These are phyloP conservation scores for Kluyveromyces lactis DNA, from an alignment of 805 yeast species.

Conservation along the genomic window DNA sequence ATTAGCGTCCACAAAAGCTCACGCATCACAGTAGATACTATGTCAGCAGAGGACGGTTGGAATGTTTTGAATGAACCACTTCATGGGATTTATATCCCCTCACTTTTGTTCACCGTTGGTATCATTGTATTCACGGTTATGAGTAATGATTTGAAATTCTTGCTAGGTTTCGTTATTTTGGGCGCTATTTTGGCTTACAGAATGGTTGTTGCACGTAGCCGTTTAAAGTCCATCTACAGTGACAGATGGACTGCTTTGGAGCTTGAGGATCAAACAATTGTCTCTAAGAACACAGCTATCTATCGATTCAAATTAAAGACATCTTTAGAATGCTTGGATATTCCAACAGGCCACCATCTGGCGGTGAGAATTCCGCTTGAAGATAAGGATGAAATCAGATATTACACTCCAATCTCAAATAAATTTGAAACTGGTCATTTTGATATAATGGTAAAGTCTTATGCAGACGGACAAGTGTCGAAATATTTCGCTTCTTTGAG, in stretches of 20 bases:
- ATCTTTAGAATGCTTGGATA: constrained; percentile 50
- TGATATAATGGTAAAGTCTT: constrained; percentile 70
- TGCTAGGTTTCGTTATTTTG: constrained; percentile 31
- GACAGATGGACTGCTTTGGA: constrained; percentile 59
- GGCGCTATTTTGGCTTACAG: constrained; percentile 33
- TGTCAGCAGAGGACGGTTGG: constrained; percentile 32
- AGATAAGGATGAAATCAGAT: constrained; percentile 38
- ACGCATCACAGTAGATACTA: background rate
- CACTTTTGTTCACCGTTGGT: constrained; percentile 52
- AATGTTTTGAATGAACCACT: constrained; percentile 59
- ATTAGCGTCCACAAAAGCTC: too few species aligned
- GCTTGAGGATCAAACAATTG: constrained; percentile 62
- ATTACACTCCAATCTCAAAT: constrained; percentile 71
- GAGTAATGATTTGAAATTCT: constrained; percentile 21
- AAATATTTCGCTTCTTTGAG: constrained; percentile 53
- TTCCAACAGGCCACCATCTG: constrained; percentile 71
- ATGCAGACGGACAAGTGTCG: constrained; percentile 63
- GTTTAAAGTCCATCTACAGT: constrained; percentile 38
- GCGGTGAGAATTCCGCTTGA: constrained; percentile 43
- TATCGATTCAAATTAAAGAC: constrained; percentile 61
- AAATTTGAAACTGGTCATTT: constrained; percentile 64
- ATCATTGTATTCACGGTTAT: constrained; percentile 43
- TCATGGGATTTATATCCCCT: constrained; percentile 71
- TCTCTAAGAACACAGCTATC: constrained; percentile 62
- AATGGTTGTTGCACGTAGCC: constrained; percentile 29